A percentile compares a stretch with the other conserved stretches of the same genome.
phyloP scores from a whole-genome alignment of 2,329 filamentous ascomycete species.

The Mycosphaerella arachidis region DNA sequence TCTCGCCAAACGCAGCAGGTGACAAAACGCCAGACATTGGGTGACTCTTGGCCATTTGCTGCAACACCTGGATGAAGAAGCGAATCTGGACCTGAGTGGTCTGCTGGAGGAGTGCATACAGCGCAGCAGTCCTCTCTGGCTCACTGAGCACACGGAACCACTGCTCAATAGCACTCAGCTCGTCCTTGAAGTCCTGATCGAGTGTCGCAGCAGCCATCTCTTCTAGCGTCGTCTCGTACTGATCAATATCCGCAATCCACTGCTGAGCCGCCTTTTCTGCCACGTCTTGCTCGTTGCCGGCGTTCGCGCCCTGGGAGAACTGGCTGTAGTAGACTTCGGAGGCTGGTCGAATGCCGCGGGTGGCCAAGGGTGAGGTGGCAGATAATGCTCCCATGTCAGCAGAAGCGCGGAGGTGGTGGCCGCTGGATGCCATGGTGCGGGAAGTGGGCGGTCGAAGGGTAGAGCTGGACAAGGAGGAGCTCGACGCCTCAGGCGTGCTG shows the following conservation, averaged over 20 bases:
- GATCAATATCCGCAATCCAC: slow-evolving; percentile 98
- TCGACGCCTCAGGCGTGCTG: slow-evolving; percentile 89
- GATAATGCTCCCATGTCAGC: slow-evolving; percentile 86
- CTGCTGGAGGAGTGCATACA: slow-evolving; percentile 94
- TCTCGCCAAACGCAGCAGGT: slow-evolving; percentile 87
- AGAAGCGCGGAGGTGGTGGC: slow-evolving; percentile 82
- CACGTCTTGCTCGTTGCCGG: slow-evolving; percentile 71
- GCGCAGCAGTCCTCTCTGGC: slow-evolving; percentile 87
- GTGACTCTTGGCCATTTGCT: slow-evolving; percentile 98
- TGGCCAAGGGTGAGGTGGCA: slow-evolving; percentile 61
- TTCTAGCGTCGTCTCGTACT: slow-evolving; percentile 96
- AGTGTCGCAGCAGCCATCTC: slow-evolving; percentile 99
- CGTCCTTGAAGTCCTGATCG: slow-evolving; percentile 99
- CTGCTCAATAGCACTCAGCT: slow-evolving; percentile 97
- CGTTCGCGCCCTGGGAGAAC: slow-evolving; percentile 61
- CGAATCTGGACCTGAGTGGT: slow-evolving; percentile 98
- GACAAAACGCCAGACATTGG: slow-evolving; percentile 95
- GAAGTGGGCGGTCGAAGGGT: slow-evolving; percentile 64
- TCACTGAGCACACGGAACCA: slow-evolving; percentile 98
- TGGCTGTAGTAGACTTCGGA: slow-evolving; percentile 90
- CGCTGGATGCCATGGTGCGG: slow-evolving; percentile 58
- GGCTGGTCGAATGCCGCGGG: slow-evolving; percentile 79
- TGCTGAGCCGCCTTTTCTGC: slow-evolving; percentile 94
- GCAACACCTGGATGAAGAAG: slow-evolving; percentile 97
- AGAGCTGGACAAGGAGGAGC: slow-evolving; percentile 66